Base-by-base conservation (phyloP, 805 yeast genomes). In the Debaryomyces prosopidis region DNA sequence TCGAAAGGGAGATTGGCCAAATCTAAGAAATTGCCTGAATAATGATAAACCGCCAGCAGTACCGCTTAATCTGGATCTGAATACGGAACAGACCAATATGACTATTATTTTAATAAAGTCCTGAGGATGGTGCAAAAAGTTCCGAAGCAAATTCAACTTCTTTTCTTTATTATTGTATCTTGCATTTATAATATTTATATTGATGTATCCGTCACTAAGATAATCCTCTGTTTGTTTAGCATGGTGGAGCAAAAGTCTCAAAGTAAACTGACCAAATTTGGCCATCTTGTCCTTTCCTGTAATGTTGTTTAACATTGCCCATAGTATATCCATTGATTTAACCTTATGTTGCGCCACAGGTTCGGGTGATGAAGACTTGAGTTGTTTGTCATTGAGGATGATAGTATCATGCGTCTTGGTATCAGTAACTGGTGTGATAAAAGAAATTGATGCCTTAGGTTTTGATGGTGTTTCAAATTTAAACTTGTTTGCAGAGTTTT, bases 231-330 rank as follows among this genome's bases (percentile, higher is more conserved):
- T 58, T 20, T 68, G 65, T n/a, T 68, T 54, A 15, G 83, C 68
- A 53, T 80, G 78, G 40, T 70, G 59, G 17, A 76, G 65, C 33
- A 84, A 55, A 15, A 85, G 58, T 45, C 86, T 77, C 35, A 86
- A 59, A 0, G 77, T 59, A 57, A 84, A 84, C 55, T 82, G 85
- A 19, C 81, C 68, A 8, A 82, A 68, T 52, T 86, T 86, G 18
- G 87, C 86, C 49, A 84, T 47, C 57, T 84, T 84, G 56, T 86
- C 94, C 59, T 85, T 86, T 40, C 92, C 92, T 2, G 80, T 75
- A 20, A 85, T 59, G 39, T 76, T 75, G 42, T 77, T 77, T 42
- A 84, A 59, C 59, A 84, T 63, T 28, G 71, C 69, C 64, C 82
- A 74, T 42, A 82, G 65, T 5, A 84, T 67, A 39, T 77, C 82